Conservation (phyloP, 331 rosid species). For the Malus hybrid region DNA sequence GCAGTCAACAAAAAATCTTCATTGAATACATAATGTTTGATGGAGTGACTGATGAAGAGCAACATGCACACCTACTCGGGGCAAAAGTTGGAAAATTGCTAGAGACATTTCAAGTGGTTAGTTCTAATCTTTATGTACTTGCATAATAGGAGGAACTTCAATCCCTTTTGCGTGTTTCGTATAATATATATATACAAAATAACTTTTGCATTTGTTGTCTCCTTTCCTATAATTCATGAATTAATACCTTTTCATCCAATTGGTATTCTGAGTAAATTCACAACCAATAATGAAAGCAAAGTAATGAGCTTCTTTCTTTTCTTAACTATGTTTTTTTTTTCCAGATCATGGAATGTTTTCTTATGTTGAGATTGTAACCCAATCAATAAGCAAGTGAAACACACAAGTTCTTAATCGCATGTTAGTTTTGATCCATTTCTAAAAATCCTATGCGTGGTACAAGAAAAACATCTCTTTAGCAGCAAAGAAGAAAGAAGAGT, state of each 20-base stretch:
- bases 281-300: slow-evolving; percentile 56
- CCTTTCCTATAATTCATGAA: slow-evolving; percentile 69
- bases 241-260: slow-evolving; percentile 91
- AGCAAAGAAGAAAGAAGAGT: too few relatives aligned
- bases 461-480: too few relatives aligned
- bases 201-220: slow-evolving; percentile 6
- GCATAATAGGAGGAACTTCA: neutral
- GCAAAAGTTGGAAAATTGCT: slow-evolving; percentile 54
- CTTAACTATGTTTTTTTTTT: too few relatives aligned
- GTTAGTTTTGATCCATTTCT: too few relatives aligned
- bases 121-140: slow-evolving; percentile 1
- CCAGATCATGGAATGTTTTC: too few relatives aligned
- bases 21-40: slow-evolving; percentile 97
- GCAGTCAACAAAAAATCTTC: slow-evolving; percentile 74
- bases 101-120: slow-evolving; percentile 81
- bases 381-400: too few relatives aligned
- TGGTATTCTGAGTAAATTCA: slow-evolving; percentile 70
- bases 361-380: too few relatives aligned
- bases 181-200: neutral
- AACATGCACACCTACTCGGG: slow-evolving; percentile 56
- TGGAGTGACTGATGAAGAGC: slow-evolving; percentile 88
- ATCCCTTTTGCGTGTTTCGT: neutral
- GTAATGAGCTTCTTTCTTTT: slow-evolving; percentile 34
- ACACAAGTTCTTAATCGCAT: too few relatives aligned
- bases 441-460: too few relatives aligned